These are phyloP conservation scores for Erythrobasidium hasegawianum DNA, from an alignment of 1,284 basidiomycete species.

Conservation along the genomic window DNA sequence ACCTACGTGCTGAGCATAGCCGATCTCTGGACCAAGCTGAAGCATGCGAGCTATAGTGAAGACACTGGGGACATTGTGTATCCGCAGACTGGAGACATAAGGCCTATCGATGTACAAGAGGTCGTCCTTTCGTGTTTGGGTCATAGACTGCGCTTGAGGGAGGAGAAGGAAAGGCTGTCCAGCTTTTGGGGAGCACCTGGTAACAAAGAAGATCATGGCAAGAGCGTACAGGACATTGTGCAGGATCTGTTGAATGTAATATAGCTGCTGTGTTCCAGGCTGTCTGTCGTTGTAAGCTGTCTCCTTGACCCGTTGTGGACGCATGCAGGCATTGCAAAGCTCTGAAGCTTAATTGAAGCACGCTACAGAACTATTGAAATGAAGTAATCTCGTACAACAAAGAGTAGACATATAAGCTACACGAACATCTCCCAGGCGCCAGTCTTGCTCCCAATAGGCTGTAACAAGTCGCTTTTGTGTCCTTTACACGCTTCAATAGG, in stretches of 20 bases:
- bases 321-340: no score
- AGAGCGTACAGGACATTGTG: not conserved
- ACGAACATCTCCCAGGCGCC: constrained; percentile 35
- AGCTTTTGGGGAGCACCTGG: not conserved
- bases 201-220: not conserved
- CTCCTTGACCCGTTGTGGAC: no score
- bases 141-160: not conserved
- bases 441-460: constrained; percentile 15
- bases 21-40: not conserved
- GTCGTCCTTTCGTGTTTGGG: not conserved
- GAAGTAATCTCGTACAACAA: no score
- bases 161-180: not conserved
- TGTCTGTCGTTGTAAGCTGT: no score
- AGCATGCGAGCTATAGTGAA: not conserved
- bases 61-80: not conserved
- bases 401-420: constrained; percentile 1
- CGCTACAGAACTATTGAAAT: no score
- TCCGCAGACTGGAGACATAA: not conserved
- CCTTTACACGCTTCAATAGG: constrained; percentile 22
- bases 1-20: not conserved
- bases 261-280: not conserved
- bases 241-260: not conserved
- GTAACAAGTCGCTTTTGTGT: constrained; percentile 10
- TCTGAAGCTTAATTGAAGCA: no score
- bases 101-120: not conserved